Conservation (phyloP, 768 basidiomycete genomes). For the Lactifluus piperatus region DNA sequence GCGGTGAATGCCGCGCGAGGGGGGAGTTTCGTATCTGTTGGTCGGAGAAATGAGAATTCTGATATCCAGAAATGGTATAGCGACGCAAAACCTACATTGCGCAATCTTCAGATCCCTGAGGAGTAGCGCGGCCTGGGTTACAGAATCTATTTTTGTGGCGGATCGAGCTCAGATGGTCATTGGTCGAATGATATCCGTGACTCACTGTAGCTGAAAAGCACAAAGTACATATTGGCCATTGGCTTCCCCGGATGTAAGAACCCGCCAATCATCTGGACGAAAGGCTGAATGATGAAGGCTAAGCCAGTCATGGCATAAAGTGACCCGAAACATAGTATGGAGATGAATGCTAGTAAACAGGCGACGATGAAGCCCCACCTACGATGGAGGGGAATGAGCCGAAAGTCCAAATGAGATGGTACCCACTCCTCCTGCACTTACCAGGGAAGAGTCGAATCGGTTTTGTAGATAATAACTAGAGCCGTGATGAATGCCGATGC, state of each 20-base stretch:
- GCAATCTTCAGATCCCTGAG: slow-evolving; percentile 42
- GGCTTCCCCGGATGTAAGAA: slow-evolving; percentile 30
- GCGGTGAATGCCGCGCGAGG: slow-evolving; percentile 43
- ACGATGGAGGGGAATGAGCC: not conserved
- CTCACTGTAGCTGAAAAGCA: slow-evolving; percentile 40
- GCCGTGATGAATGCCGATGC: slow-evolving; percentile 27
- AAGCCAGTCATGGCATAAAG: slow-evolving; percentile 41
- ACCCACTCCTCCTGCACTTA: slow-evolving; percentile 3
- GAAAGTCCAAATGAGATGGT: not conserved
- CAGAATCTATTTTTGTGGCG: slow-evolving; percentile 27
- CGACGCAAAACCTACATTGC: slow-evolving; percentile 27
- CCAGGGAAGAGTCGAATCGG: slow-evolving; percentile 42
- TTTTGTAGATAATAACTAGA: slow-evolving; percentile 38
- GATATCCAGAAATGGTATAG: not conserved
- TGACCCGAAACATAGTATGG: slow-evolving; percentile 39
- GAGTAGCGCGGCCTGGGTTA: slow-evolving; percentile 33
- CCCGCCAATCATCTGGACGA: slow-evolving; percentile 40
- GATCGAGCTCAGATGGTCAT: not conserved
- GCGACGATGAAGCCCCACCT: slow-evolving; percentile 43
- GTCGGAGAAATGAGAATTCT: not conserved
- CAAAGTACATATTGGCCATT: slow-evolving; percentile 32
- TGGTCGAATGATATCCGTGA: not conserved
- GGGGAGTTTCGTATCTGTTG: slow-evolving; percentile 36
- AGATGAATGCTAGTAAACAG: slow-evolving; percentile 34
- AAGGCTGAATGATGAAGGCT: slow-evolving; percentile 38